Evolutionary conservation across 2,329 filamentous ascomycete species (phyloP), one percentile per base, ranked within the genome.

Genomic region (Penicillium italicum): DNA sequence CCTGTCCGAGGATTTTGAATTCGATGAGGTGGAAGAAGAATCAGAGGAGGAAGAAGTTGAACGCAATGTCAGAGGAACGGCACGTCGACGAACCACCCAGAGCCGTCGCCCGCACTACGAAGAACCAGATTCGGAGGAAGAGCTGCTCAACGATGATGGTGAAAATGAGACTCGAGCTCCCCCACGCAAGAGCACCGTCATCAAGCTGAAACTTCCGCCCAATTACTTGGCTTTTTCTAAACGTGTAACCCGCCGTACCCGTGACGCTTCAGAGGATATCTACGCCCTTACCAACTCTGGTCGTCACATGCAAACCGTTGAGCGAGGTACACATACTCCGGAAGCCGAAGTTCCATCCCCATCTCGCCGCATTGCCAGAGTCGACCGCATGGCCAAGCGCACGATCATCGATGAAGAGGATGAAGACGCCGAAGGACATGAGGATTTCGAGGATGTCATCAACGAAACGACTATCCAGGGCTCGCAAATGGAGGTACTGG

Each of bases 201-300:
- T 73, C 26, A 71, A 60, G 22, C 51, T 72, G 53, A 72, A 72
- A 58, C 54, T 72, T 18, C 56, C 33, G 5, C 62, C 68, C 28
- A 62, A 65, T 38, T 55, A 66, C 53, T 55, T 64, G 49, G 56
- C 58, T 63, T 75, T 56, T 60, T 66, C 30, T 20, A 49, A 84
- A 60, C 78, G 83, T 58, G 85, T 79, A 60, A 85, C 82, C 66
- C 83, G 85, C 43, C 76, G 83, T 18, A 84, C 80, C 24, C 82
- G 83, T 58, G 82, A 83, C 60, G 74, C 80, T 4, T 78, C 81
- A 26, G 79, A 81, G 34, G 78, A 82, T 33, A 77, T 86, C 14
- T 72, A 84, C 43, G 82, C 80, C 16, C 72, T 86, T 42, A 82
- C 83, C 3, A 80, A 82, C 59, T 85, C 83, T 8, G 84, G 84